Evolutionary conservation across 2,329 filamentous ascomycete species (phyloP).

Genomic region (Colletotrichum tanaceti): DNA sequence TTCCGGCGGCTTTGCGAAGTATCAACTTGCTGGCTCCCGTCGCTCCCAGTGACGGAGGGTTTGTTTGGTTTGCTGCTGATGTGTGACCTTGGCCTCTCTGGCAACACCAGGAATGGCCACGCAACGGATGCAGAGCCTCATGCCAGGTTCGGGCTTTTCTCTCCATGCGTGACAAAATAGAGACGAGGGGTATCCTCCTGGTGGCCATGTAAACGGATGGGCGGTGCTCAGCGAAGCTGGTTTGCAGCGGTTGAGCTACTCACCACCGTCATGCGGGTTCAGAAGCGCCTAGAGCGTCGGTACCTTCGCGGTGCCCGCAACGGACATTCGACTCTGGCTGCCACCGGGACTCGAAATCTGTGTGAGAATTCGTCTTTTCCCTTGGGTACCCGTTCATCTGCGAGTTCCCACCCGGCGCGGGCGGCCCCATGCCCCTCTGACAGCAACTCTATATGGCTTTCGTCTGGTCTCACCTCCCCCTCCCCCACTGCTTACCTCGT

Average conservation of each 20-base stretch:
- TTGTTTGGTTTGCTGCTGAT: no score
- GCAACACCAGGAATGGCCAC: no score
- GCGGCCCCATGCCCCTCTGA: background rate
- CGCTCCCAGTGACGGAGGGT: background rate
- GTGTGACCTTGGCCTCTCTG: no score
- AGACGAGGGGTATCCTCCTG: background rate
- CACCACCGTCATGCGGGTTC: background rate
- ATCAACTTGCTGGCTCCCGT: background rate
- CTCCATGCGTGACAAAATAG: background rate
- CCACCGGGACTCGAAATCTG: background rate
- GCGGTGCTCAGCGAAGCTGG: background rate
- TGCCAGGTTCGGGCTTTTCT: no score
- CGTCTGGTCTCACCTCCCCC: background rate
- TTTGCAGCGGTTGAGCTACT: background rate
- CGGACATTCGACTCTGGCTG: background rate
- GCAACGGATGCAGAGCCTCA: no score
- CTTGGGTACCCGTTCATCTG: background rate
- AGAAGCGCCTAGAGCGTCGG: no score
- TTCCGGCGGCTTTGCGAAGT: background rate
- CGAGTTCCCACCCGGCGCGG: background rate
- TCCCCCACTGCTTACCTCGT: background rate
- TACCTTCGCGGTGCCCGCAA: background rate
- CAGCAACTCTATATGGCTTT: background rate
- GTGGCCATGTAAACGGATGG: background rate
- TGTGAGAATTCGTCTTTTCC: background rate